A percentile compares a stretch with the other conserved stretches of the same genome.
Conservation (phyloP, 345 rosid species). For the Carallia brachiata region DNA sequence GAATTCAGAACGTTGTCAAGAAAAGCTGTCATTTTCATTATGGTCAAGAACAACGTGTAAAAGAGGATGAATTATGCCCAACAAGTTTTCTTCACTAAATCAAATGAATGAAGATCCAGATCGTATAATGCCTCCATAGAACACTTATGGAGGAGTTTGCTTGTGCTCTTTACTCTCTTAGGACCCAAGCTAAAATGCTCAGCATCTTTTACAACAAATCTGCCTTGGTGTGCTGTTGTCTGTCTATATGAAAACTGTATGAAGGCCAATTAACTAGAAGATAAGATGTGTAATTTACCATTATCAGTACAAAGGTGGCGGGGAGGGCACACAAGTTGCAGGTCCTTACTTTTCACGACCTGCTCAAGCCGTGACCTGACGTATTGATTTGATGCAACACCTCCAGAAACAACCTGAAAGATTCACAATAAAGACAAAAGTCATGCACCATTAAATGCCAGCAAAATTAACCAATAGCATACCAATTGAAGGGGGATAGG, state of each 20-base stretch:
- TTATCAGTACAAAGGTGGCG: slow-evolving; percentile 91
- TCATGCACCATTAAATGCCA: slow-evolving; percentile 8
- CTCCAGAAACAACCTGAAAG: slow-evolving; percentile 87
- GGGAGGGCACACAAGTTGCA: slow-evolving; percentile 87
- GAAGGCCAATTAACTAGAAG: neutral
- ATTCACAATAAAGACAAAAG: slow-evolving; percentile 9
- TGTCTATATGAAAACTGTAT: neutral
- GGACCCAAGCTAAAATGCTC: no score
- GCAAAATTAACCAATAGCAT: slow-evolving; percentile 12
- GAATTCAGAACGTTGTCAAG: no score
- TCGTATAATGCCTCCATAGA: no score
- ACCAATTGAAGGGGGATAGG: neutral
- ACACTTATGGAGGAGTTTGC: no score
- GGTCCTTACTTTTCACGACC: slow-evolving; percentile 58
- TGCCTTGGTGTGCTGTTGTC: neutral
- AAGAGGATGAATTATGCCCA: no score
- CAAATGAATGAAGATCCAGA: no score
- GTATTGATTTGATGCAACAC: slow-evolving; percentile 86
- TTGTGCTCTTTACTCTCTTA: no score
- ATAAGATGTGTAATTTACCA: slow-evolving; percentile 39
- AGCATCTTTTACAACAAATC: neutral
- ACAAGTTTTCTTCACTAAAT: no score
- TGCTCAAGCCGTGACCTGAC: slow-evolving; percentile 66
- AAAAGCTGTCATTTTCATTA: no score
- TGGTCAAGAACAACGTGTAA: no score